A percentile compares a stretch with the other conserved stretches of the same genome.
Evolutionary conservation across 768 basidiomycete species (phyloP).

Genomic region (Asterophora parasitica): DNA sequence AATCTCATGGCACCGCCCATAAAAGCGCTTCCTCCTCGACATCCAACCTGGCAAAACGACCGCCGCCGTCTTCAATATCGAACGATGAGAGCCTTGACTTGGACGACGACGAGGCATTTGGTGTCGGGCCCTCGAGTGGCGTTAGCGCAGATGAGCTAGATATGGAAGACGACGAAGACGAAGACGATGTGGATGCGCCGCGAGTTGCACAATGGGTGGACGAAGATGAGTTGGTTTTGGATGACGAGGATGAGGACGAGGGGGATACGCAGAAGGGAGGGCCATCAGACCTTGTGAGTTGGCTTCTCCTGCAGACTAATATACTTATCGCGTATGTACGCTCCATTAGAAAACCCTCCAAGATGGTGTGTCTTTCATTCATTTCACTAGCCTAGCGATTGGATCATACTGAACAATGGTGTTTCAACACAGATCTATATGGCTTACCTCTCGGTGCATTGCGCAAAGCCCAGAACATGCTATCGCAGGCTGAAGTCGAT

Average conservation of each 20-base stretch:
- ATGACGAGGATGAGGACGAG: constrained; percentile 28
- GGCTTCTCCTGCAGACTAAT: constrained; percentile 1
- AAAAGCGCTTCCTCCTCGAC: constrained; percentile 6
- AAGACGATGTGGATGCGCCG: constrained; percentile 47
- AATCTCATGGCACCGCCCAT: constrained; percentile 1
- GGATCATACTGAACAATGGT: background rate
- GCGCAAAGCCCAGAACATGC: constrained; percentile 55
- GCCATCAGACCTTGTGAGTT: constrained; percentile 26
- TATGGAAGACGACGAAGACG: constrained; percentile 20
- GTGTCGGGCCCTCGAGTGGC: background rate
- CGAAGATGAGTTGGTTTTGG: constrained; percentile 38
- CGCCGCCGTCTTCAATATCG: background rate
- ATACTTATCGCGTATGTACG: background rate
- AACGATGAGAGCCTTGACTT: constrained; percentile 4
- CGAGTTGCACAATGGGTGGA: constrained; percentile 61
- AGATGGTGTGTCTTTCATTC: constrained; percentile 4
- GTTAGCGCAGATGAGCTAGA: constrained; percentile 11
- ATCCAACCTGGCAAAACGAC: constrained; percentile 14
- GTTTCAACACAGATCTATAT: constrained; percentile 44
- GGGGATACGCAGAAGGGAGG: constrained; percentile 18
- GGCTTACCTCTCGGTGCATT: constrained; percentile 60
- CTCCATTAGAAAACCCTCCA: constrained; percentile 5
- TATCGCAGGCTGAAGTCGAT: constrained; percentile 38
- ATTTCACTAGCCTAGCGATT: background rate
- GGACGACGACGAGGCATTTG: constrained; percentile 3